A percentile compares a stretch with the other conserved stretches of the same genome.
phyloP scores from a whole-genome alignment of 1,284 basidiomycete genomes.

The Pseudomicrostroma phylloplanum region DNA sequence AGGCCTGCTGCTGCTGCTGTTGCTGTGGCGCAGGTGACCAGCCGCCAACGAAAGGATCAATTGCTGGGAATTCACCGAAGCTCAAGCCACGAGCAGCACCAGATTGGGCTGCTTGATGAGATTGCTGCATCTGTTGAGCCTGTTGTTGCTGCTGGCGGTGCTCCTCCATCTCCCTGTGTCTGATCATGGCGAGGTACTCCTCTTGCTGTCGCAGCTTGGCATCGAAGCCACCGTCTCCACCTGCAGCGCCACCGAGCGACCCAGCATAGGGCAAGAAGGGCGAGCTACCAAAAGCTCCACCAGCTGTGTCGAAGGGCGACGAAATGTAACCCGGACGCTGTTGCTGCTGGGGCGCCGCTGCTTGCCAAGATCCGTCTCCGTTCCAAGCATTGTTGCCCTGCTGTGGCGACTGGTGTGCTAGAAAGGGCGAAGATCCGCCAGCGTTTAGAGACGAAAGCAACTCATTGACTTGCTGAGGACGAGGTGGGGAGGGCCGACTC shows the following conservation, averaged over 20 bases:
- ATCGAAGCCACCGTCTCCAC: constrained; percentile 7
- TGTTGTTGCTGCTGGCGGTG: constrained; percentile 14
- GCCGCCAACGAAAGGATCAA: background rate
- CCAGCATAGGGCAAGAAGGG: constrained; percentile 9
- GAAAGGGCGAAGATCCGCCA: background rate
- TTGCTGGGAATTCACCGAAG: background rate
- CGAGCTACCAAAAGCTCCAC: constrained; percentile 8
- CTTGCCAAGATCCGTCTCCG: background rate
- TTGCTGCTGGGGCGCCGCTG: background rate
- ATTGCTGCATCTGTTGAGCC: too few species aligned
- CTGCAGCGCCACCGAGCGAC: constrained; percentile 6
- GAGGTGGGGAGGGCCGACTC: background rate
- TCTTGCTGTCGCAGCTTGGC: constrained; percentile 27
- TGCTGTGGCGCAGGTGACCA: background rate
- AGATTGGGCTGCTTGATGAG: too few species aligned
- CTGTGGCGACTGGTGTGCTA: background rate
- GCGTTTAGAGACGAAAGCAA: constrained; percentile 1
- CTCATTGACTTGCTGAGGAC: constrained; percentile 1
- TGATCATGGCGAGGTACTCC: constrained; percentile 26
- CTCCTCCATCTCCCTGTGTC: constrained; percentile 35
- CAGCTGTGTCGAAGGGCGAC: background rate
- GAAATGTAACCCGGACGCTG: background rate
- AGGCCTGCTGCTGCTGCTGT: background rate
- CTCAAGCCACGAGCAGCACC: background rate
- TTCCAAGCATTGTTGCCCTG: background rate